Evolutionary conservation across 306 rosid genomes (phyloP), one percentile per base, ranked within the genome.

Genomic region (Cucurbita maxima): DNA sequence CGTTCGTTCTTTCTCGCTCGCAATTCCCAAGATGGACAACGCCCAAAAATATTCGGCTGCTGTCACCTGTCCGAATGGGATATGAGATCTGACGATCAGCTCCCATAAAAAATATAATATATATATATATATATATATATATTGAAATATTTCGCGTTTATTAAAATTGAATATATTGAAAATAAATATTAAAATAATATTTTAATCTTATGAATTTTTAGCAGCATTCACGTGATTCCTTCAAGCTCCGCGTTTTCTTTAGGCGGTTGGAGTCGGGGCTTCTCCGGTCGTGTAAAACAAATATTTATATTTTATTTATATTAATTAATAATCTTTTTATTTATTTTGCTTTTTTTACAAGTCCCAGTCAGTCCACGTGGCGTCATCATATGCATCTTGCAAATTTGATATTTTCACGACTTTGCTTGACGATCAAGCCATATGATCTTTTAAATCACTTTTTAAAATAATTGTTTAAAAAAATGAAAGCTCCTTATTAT

Each of bases 1-100:
- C 7, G 47, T 62, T 45, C 70, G 70, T 43, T 58, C 69, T 7
- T 15, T 38, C 13, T 44, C 14, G 3, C 18, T 68, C 57, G 22
- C 73, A 47, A 68, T 50, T 68, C 73, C 73, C 58, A 30, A 68
- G 54, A 67, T 14, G 73, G 38, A 47, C 73, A 67, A 44, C 55
- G 40, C 55, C 73, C 73, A 67, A 47, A 68, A 22, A 45, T 68
- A 30, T 47, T 57, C 73, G 57, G 57, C 73, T 22, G 73, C 30
- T 47, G 73, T 68, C 73, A 68, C 41, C 73, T 50, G 73, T 48
- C n/a, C 43, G 12, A 47, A 66, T 37, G 54, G 72, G 53, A 66
- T 66, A 19, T 44, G 38, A 66, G 72, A 66, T 66, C 72, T 66
- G 72, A 20, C 54, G 72, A 45, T 47, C 38, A 44, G 34, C 72